Base-by-base conservation (phyloP, 1,284 basidiomycete species). In the Melanopsichium pennsylvanicum region DNA sequence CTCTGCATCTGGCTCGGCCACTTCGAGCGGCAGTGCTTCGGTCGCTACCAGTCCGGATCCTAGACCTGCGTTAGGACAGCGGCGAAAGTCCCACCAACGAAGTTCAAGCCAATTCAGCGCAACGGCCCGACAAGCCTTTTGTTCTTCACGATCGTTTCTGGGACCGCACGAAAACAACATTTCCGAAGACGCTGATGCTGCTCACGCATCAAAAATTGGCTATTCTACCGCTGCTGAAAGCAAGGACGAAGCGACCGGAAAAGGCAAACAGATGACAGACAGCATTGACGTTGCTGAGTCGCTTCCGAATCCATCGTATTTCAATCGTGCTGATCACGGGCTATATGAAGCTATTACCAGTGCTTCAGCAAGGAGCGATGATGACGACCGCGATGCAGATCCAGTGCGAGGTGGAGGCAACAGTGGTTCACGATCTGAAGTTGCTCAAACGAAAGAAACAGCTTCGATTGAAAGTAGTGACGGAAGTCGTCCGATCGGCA, bases 401-500 rank as follows among this genome's bases (percentile, higher is more conserved):
- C n/a, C n/a, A 29, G 13, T 29, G 27, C 27, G 29, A 29, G 27
- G 27, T 29, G 27, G 27, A 27, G 36, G 29, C 36, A 36, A 36
- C 35, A 27, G 19, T 18, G 16, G 9, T 27, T 29, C 27, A 34
- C 11, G 32, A 34, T 13, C 27, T 13, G 27, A 31, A n/a, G n/a
- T n/a, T n/a, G n/a, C n/a, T n/a, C n/a, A n/a, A n/a, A n/a, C n/a
- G n/a, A n/a, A n/a, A n/a, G n/a, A n/a, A n/a, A n/a, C 27, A 29
- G 13, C 8, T 29, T 7, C 27, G 13, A 29, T 7, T 29, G 27
- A 7, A 29, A 29, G 13, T 29, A 29, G 27, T 29, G 27, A 29
- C 27, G 35, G 42, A 36, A 23, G 21, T 56, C 42, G 51, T 50
- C 42, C 60, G 59, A 62, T 62, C 59, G 52, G 59, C 59, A 46